A percentile compares a stretch with the other conserved stretches of the same genome.
phyloP scores from a whole-genome alignment of 208 protist species.

The Trypanosomatidae sp. region DNA sequence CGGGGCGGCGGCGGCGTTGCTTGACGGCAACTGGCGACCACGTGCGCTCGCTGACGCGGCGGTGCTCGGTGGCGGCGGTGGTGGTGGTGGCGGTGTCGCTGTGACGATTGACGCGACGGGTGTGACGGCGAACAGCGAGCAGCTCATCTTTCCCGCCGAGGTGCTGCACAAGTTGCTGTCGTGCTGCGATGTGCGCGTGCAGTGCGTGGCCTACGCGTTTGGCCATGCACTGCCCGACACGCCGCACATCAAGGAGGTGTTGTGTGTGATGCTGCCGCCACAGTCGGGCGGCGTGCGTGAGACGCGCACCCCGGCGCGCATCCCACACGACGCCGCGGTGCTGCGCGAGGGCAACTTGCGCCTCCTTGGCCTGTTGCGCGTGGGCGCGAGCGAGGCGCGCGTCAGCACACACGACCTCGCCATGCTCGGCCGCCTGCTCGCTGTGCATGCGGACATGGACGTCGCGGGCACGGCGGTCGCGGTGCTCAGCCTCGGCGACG shows the following conservation, averaged over 20 bases:
- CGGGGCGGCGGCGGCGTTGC: no score
- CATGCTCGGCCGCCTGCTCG: slow-evolving; percentile 55
- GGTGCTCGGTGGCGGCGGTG: slow-evolving; percentile 50
- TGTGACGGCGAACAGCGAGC: slow-evolving; percentile 56
- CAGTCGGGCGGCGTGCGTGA: slow-evolving; percentile 61
- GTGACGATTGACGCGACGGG: slow-evolving; percentile 44
- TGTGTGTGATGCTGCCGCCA: slow-evolving; percentile 77
- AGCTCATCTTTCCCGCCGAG: slow-evolving; percentile 73
- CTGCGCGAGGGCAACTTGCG: slow-evolving; percentile 59
- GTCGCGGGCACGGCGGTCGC: slow-evolving; percentile 17
- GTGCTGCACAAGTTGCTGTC: slow-evolving; percentile 58
- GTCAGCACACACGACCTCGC: slow-evolving; percentile 73
- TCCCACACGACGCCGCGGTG: slow-evolving; percentile 43
- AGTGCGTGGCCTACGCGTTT: slow-evolving; percentile 77
- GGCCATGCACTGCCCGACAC: slow-evolving; percentile 70
- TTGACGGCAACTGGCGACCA: slow-evolving; percentile 74
- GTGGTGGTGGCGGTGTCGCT: slow-evolving; percentile 8
- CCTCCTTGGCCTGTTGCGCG: slow-evolving; percentile 63
- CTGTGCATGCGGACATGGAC: slow-evolving; percentile 44
- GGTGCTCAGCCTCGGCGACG: slow-evolving; percentile 27
- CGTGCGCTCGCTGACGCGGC: slow-evolving; percentile 68
- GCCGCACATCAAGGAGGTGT: slow-evolving; percentile 79
- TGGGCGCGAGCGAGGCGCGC: slow-evolving; percentile 44
- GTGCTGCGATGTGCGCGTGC: slow-evolving; percentile 72
- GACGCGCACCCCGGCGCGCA: slow-evolving; percentile 37